Evolutionary conservation across 2,329 filamentous ascomycete genomes (phyloP).

Genomic region (Beauveria asiatica): DNA sequence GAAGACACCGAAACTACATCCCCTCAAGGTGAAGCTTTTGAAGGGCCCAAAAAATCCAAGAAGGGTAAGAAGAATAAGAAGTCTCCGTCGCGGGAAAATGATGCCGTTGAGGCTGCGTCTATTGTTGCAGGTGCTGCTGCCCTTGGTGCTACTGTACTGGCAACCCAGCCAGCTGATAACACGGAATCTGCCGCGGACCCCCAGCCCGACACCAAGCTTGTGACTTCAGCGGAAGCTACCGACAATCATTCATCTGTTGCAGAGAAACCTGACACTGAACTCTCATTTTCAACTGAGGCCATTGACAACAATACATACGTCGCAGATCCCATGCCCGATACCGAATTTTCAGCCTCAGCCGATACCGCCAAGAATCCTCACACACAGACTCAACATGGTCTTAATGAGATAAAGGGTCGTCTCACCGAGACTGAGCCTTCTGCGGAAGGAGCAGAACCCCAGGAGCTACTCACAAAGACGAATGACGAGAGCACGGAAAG

Average conservation of each 20-base stretch:
- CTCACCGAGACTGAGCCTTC: conserved; percentile 3
- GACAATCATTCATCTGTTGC: no score
- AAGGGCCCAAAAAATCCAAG: conserved; percentile 14
- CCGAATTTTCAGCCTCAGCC: not conserved
- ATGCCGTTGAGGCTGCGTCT: not conserved
- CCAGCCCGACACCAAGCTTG: not conserved
- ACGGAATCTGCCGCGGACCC: conserved; percentile 4
- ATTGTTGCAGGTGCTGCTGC: not conserved
- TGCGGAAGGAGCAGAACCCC: conserved; percentile 13
- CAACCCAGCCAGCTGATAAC: not conserved
- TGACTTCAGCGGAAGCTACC: not conserved
- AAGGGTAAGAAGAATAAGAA: conserved; percentile 18
- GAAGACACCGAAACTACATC: not conserved
- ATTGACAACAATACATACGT: not conserved
- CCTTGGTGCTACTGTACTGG: not conserved
- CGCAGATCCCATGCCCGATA: not conserved
- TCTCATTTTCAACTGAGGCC: not conserved
- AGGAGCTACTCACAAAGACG: conserved; percentile 12
- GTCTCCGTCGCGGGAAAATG: conserved; percentile 6
- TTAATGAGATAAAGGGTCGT: not conserved
- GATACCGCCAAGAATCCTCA: not conserved
- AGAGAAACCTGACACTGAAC: not conserved
- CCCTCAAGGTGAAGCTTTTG: not conserved
- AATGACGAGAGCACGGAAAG: conserved; percentile 13
- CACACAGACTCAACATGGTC: not conserved